A percentile compares a stretch with the other conserved stretches of the same genome.
Conservation (phyloP, 2,329 filamentous ascomycete genomes). For the Gnomoniopsis sp. region DNA sequence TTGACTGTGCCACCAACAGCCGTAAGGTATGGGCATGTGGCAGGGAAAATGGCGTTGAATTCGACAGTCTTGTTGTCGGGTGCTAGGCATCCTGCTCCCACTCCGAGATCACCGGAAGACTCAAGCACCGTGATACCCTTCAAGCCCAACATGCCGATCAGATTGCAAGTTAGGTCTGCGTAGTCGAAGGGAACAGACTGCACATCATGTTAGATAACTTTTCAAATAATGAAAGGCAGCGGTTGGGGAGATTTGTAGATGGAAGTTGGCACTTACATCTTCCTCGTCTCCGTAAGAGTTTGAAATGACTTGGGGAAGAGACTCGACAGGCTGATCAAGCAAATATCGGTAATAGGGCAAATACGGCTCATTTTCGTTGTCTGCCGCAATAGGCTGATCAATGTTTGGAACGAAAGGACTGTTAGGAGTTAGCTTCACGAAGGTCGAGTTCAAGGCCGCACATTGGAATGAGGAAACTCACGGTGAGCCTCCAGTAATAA, state of each 20-base stretch:
- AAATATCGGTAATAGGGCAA: conserved; percentile 54
- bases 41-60: conserved; percentile 41
- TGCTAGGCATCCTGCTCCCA: conserved; percentile 26
- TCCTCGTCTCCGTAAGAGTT: conserved; percentile 71
- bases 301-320: conserved; percentile 60
- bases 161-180: conserved; percentile 46
- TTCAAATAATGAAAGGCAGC: too few relatives aligned
- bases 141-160: conserved; percentile 63
- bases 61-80: conserved; percentile 23
- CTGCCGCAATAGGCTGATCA: conserved; percentile 23
- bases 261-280: conserved; percentile 8
- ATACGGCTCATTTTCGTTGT: conserved; percentile 63
- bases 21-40: conserved; percentile 58
- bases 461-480: too few relatives aligned
- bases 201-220: too few relatives aligned
- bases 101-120: conserved; percentile 55
- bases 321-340: conserved; percentile 47
- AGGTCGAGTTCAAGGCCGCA: too few relatives aligned
- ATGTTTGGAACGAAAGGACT: conserved; percentile 29
- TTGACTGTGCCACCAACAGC: conserved; percentile 56
- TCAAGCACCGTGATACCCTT: conserved; percentile 65
- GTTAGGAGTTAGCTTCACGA: conserved; percentile 3
- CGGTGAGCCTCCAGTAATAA: conserved; percentile 27
- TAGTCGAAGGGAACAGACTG: conserved; percentile 57
- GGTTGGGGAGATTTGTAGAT: too few relatives aligned